Conservation (phyloP, 148 eudicot genomes). For the Hydrangea macrophylla region DNA sequence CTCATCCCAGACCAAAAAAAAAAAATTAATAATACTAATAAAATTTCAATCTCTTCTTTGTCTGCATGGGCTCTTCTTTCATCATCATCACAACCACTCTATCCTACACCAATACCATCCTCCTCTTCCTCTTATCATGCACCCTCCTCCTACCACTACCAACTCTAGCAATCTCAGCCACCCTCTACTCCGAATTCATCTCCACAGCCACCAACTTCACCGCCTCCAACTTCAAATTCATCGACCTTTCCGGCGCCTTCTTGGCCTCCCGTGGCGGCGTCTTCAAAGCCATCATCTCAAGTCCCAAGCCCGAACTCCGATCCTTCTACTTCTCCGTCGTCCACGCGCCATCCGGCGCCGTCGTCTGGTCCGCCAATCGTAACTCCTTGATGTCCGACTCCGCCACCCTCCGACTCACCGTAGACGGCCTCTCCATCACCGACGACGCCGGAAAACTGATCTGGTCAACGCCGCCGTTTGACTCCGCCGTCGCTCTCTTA, state of each 20-base stretch:
- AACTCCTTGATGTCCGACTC: slow-evolving; percentile 49
- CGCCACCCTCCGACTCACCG: slow-evolving; percentile 43
- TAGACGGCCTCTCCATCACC: slow-evolving; percentile 36
- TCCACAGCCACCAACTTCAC: too few species aligned
- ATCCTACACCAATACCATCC: too few species aligned
- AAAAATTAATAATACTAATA: too few species aligned
- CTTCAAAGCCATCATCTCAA: slow-evolving; percentile 59
- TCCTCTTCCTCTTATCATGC: too few species aligned
- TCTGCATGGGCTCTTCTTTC: too few species aligned
- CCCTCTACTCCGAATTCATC: too few species aligned
- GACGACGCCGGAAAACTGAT: slow-evolving; percentile 37
- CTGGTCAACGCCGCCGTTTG: slow-evolving; percentile 67
- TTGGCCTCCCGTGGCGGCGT: slow-evolving; percentile 48
- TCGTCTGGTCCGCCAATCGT: slow-evolving; percentile 78
- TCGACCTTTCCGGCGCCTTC: slow-evolving; percentile 54
- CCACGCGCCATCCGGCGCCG: slow-evolving; percentile 48
- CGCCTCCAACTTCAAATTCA: slow-evolving; percentile 40
- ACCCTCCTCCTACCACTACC: too few species aligned
- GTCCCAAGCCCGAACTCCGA: slow-evolving; percentile 36
- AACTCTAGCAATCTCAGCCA: too few species aligned
- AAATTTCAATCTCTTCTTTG: too few species aligned
- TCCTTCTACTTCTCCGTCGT: slow-evolving; percentile 63
- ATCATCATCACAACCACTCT: too few species aligned
- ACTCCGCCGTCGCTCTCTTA: slow-evolving; percentile 36
- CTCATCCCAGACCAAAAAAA: too few species aligned